phyloP scores from a whole-genome alignment of 768 basidiomycete species.

The Termitomyces sp. region DNA sequence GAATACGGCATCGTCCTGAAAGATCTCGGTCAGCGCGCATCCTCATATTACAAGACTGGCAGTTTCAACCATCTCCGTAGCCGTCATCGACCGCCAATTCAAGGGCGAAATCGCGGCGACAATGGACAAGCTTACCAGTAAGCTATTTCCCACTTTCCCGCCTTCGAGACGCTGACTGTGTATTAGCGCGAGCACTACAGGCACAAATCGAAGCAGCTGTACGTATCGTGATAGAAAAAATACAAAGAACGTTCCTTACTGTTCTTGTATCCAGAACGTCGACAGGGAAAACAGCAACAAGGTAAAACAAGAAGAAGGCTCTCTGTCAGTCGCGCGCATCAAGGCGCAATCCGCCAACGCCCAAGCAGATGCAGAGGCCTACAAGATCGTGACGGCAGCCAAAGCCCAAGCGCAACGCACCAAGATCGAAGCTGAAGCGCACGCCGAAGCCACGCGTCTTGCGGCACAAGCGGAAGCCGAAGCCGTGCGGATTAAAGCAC shows the following conservation, averaged over 20 bases:
- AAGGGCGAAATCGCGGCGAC: conserved; percentile 84
- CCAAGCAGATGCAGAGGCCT: conserved; percentile 72
- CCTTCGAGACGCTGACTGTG: conserved; percentile 5
- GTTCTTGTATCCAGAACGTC: conserved; percentile 49
- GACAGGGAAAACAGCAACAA: conserved; percentile 86
- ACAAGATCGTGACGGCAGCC: conserved; percentile 66
- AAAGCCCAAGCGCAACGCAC: conserved; percentile 64
- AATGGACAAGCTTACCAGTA: conserved; percentile 75
- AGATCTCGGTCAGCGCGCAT: conserved; percentile 52
- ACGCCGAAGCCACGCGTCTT: conserved; percentile 73
- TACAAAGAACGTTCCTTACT: background rate
- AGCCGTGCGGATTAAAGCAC: conserved; percentile 58
- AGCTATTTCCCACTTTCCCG: background rate
- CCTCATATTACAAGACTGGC: background rate
- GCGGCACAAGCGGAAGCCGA: conserved; percentile 72
- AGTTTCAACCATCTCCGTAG: conserved; percentile 25
- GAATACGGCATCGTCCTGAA: conserved; percentile 83
- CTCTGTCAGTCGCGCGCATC: conserved; percentile 71
- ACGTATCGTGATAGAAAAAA: conserved; percentile 18
- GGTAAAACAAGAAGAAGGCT: conserved; percentile 81
- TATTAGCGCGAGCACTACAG: conserved; percentile 67
- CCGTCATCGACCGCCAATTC: conserved; percentile 84
- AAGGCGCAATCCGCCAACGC: conserved; percentile 62
- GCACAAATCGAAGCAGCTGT: conserved; percentile 86
- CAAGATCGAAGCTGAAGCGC: conserved; percentile 74